Percentiles rank a stretch among this genome's conserved stretches.
These are phyloP conservation scores for Allomyces macrogynus DNA, from an alignment of 192 early-diverging fungal genomes.

Conservation along the genomic window DNA sequence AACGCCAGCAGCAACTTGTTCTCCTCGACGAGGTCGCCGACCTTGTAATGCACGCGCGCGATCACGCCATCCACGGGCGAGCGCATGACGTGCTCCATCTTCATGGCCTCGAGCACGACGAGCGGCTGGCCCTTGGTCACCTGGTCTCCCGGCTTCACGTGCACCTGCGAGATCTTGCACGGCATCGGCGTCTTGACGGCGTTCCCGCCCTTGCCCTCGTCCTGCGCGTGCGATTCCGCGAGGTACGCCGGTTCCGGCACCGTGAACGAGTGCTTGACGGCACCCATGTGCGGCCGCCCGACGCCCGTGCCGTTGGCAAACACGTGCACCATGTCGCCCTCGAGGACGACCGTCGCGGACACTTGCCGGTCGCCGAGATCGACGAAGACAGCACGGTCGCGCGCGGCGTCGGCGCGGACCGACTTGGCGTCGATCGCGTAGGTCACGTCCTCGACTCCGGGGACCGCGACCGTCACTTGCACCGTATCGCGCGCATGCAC, in stretches of 20 bases:
- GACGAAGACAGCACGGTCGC: constrained; percentile 27
- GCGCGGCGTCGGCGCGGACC: constrained; percentile 15
- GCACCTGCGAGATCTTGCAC: constrained; percentile 80
- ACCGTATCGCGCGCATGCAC: neutral
- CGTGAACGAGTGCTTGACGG: constrained; percentile 11
- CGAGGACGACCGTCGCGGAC: constrained; percentile 41
- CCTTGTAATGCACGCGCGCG: constrained; percentile 50
- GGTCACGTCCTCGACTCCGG: constrained; percentile 4
- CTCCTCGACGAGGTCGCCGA: constrained; percentile 74
- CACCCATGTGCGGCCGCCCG: neutral
- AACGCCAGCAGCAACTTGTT: constrained; percentile 64
- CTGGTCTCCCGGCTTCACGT: constrained; percentile 48
- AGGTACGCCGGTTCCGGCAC: constrained; percentile 36
- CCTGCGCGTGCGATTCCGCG: neutral
- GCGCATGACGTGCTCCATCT: constrained; percentile 93
- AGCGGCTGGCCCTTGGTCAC: constrained; percentile 64
- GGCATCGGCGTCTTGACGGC: constrained; percentile 85
- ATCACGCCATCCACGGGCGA: constrained; percentile 53
- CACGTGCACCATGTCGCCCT: constrained; percentile 35
- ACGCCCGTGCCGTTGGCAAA: constrained; percentile 27
- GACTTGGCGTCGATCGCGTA: constrained; percentile 7
- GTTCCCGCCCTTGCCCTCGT: constrained; percentile 23
- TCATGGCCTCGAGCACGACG: constrained; percentile 89
- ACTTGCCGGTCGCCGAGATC: constrained; percentile 39
- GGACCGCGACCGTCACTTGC: neutral